These are phyloP conservation scores for Stevia rebaudiana DNA, from an alignment of 140 eudicot species.

Conservation along the genomic window DNA sequence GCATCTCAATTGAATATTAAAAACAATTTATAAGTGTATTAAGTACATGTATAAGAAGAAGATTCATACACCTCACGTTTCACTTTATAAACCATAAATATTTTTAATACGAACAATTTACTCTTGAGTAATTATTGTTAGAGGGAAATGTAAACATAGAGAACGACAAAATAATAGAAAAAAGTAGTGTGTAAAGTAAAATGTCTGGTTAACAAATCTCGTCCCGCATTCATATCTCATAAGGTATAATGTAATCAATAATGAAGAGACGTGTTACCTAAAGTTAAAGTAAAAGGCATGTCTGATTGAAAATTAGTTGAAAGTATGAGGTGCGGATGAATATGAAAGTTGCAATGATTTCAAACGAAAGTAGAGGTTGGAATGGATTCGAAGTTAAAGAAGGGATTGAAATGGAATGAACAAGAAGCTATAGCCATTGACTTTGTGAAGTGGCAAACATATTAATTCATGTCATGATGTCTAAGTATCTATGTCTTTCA, in stretches of 20 bases:
- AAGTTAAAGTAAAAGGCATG: constrained; percentile 13
- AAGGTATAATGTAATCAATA: constrained; percentile 5
- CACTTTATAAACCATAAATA: background rate
- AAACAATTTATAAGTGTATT: too few species aligned
- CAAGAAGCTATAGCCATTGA: constrained; percentile 19
- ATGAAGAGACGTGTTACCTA: background rate
- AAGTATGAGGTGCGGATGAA: constrained; percentile 23
- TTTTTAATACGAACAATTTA: background rate
- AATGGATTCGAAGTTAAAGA: constrained; percentile 11
- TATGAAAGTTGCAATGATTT: constrained; percentile 19
- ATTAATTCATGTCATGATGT: constrained; percentile 21
- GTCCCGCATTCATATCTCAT: background rate
- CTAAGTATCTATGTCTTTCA: constrained; percentile 15
- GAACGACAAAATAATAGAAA: background rate
- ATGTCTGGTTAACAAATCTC: background rate
- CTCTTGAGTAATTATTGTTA: background rate
- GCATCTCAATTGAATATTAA: too few species aligned
- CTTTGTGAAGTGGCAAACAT: constrained; percentile 32
- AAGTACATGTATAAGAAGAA: background rate
- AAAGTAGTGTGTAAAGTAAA: background rate
- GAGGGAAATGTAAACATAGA: background rate
- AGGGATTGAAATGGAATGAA: background rate
- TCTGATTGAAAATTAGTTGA: background rate
- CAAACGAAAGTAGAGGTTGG: constrained; percentile 15
- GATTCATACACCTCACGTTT: background rate